Evolutionary conservation across 2,329 filamentous ascomycete species (phyloP).

Genomic region (Cyphellophora attinorum): DNA sequence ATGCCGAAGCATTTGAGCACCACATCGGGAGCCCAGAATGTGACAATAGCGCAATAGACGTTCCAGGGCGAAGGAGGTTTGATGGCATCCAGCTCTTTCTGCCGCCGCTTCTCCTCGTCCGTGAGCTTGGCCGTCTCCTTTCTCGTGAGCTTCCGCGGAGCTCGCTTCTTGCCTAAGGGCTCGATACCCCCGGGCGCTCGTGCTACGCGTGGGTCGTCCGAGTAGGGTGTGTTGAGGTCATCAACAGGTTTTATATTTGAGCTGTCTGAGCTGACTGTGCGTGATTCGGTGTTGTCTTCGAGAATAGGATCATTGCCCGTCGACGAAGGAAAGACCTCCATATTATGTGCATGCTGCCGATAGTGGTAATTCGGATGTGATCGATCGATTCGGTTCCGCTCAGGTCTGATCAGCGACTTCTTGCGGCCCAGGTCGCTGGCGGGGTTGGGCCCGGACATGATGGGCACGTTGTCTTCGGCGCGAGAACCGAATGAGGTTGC

Average conservation of each 20-base stretch:
- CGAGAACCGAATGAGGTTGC: conserved; percentile 33
- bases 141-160: conserved; percentile 55
- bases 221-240: conserved; percentile 19
- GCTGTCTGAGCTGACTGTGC: conserved; percentile 54
- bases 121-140: conserved; percentile 45
- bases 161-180: conserved; percentile 23
- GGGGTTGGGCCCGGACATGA: conserved; percentile 30
- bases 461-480: conserved; percentile 43
- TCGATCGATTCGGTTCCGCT: conserved; percentile 73
- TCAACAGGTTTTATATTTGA: conserved; percentile 42
- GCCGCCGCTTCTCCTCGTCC: conserved; percentile 50
- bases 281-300: conserved; percentile 53
- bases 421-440: conserved; percentile 55
- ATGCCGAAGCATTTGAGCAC: conserved; percentile 78
- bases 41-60: conserved; percentile 86
- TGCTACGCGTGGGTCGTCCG: conserved; percentile 20
- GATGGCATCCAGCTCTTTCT: conserved; percentile 54
- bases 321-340: conserved; percentile 80
- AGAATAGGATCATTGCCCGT: conserved; percentile 85
- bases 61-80: conserved; percentile 86
- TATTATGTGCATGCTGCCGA: conserved; percentile 84
- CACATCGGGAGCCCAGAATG: conserved; percentile 88
- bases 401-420: conserved; percentile 78
- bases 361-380: conserved; percentile 96
- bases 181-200: conserved; percentile 20